phyloP scores from a whole-genome alignment of 2,329 filamentous ascomycete genomes.

The Aspergillus tanneri region DNA sequence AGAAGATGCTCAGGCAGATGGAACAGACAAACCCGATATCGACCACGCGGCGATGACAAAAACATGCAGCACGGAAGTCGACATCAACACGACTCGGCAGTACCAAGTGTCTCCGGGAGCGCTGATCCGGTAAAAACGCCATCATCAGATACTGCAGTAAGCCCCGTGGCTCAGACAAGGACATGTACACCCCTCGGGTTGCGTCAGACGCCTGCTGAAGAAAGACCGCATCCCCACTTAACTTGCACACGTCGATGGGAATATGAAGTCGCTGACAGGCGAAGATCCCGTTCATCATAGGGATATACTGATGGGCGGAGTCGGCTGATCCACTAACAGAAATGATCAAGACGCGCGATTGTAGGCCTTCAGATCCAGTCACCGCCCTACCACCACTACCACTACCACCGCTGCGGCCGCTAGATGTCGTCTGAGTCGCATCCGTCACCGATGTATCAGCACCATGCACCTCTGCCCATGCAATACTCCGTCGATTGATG shows the following conservation, averaged over 20 bases:
- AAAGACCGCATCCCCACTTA: slow-evolving; percentile 84
- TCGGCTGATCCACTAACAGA: slow-evolving; percentile 89
- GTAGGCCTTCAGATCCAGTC: slow-evolving; percentile 51
- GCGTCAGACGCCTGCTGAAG: slow-evolving; percentile 85
- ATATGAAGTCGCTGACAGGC: slow-evolving; percentile 85
- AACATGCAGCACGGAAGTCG: slow-evolving; percentile 97
- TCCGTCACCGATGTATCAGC: slow-evolving; percentile 42
- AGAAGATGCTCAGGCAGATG: slow-evolving; percentile 94
- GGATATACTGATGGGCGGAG: slow-evolving; percentile 86
- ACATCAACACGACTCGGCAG: slow-evolving; percentile 80
- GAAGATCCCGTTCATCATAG: slow-evolving; percentile 98
- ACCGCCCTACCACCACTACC: slow-evolving; percentile 32
- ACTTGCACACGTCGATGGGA: slow-evolving; percentile 86
- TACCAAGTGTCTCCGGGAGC: slow-evolving; percentile 64
- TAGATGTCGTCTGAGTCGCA: slow-evolving; percentile 34
- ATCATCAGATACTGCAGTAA: slow-evolving; percentile 94
- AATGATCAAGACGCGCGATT: slow-evolving; percentile 82
- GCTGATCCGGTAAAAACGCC: slow-evolving; percentile 75
- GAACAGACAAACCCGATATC: slow-evolving; percentile 94
- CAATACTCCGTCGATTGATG: slow-evolving; percentile 78
- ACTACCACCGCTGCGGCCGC: slow-evolving; percentile 30
- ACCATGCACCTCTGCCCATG: slow-evolving; percentile 59
- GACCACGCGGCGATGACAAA: slow-evolving; percentile 88
- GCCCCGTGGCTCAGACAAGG: slow-evolving; percentile 63
- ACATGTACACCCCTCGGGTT: slow-evolving; percentile 68